These are phyloP conservation scores for Pseudogymnoascus pannorum DNA, from an alignment of 2,329 filamentous ascomycete species.

Conservation along the genomic window DNA sequence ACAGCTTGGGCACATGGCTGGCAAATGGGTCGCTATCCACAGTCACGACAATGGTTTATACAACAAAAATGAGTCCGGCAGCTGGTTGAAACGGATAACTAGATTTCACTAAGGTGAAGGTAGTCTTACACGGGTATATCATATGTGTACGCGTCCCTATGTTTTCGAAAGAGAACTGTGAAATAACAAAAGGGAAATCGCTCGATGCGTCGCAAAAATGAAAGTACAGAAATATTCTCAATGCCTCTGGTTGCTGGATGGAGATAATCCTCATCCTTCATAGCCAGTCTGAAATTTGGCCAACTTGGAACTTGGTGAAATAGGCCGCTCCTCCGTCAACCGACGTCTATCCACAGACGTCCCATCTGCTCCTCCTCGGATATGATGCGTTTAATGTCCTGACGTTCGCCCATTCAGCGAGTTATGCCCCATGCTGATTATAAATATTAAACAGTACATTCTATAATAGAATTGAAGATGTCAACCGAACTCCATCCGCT, in stretches of 20 bases:
- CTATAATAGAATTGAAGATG: constrained; percentile 32
- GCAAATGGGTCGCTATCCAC: too few relatives aligned
- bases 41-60: neutral
- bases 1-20: neutral
- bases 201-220: constrained; percentile 7
- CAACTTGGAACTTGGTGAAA: constrained; percentile 8
- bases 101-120: constrained; percentile 5
- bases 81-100: constrained; percentile 6
- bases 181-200: constrained; percentile 9
- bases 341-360: neutral
- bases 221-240: constrained; percentile 7
- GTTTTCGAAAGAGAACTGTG: constrained; percentile 8
- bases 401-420: constrained; percentile 12
- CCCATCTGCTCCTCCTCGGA: constrained; percentile 4
- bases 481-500: constrained; percentile 33
- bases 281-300: constrained; percentile 8
- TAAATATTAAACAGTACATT: constrained; percentile 34
- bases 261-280: constrained; percentile 6
- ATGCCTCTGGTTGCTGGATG: constrained; percentile 2
- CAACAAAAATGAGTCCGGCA: neutral
- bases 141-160: constrained; percentile 10
- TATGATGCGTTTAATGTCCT: constrained; percentile 5
- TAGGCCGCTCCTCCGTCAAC: constrained; percentile 2
- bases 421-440: constrained; percentile 26
- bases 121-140: constrained; percentile 10